phyloP scores from a whole-genome alignment of 192 early-diverging fungal species.

The Coemansia sp. region DNA sequence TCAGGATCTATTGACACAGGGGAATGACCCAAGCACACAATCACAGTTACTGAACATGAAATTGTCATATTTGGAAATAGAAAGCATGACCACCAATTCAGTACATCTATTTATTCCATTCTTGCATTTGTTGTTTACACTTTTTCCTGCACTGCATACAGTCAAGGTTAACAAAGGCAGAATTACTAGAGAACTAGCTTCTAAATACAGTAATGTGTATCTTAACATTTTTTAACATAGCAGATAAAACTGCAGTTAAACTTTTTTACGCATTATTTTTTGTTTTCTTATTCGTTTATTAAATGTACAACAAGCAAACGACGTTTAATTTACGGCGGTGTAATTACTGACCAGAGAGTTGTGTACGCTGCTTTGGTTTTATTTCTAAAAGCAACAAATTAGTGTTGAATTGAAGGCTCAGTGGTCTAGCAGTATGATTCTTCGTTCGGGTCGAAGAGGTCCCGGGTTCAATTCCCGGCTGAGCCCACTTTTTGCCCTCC shows the following conservation, averaged over 20 bases:
- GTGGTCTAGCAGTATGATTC: slow-evolving; percentile 57
- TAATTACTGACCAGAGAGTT: too few species aligned
- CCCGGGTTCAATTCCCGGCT: slow-evolving; percentile 40
- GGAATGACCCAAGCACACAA: background rate
- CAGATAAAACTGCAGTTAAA: too few species aligned
- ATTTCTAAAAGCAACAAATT: background rate
- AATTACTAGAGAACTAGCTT: background rate
- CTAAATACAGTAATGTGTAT: background rate
- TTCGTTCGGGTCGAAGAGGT: slow-evolving; percentile 56
- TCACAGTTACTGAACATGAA: too few species aligned
- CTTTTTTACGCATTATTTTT: too few species aligned
- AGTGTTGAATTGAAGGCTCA: slow-evolving; percentile 15
- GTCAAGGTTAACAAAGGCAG: background rate
- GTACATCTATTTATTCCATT: background rate
- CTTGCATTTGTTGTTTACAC: background rate
- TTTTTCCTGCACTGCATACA: background rate
- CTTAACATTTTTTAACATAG: too few species aligned
- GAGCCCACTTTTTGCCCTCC: slow-evolving; percentile 4
- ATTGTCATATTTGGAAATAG: background rate
- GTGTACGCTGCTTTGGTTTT: background rate
- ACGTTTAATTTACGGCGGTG: too few species aligned
- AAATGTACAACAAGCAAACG: background rate
- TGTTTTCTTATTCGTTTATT: background rate
- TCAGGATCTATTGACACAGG: background rate
- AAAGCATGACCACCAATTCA: background rate